Evolutionary conservation across 2,329 filamentous ascomycete genomes (phyloP), one percentile per base, ranked within the genome.

Genomic region (Diaporthe sp.): DNA sequence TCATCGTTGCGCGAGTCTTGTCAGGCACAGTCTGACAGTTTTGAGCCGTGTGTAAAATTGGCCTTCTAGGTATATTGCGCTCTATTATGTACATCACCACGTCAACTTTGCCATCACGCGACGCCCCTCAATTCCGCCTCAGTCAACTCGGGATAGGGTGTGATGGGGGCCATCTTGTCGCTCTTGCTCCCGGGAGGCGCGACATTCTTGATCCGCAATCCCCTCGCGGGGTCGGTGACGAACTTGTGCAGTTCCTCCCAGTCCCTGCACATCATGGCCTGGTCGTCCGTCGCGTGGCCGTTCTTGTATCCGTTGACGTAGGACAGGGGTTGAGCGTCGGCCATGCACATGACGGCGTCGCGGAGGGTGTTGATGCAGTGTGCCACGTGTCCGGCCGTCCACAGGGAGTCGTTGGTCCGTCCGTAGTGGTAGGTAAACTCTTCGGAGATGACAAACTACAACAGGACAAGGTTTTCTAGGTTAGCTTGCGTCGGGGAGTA

Each of bases 291-390:
- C 22, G 62, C 62, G 22, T 68, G 62, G 22, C 62, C 62, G 7
- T 68, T 68, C 13, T 68, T 68, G 15, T 68, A 68, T 6, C 62
- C 62, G 12, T 53, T 37, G 62, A 53, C 22, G 13, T 51, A 68
- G 13, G 44, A 51, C 31, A 68, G 12, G 13, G 62, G 62, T 19
- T 68, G 62, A 19, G 62, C 62, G 44, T 68, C 62, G 3, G 62
- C 62, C 46, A 39, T 68, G 46, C 62, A 68, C 62, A 68, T 68
- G 62, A 68, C 4, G 19, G 44, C 46, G 62, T 68, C 62, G 13
- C 62, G 62, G 2, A 68, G 62, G 6, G 62, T 68, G 46, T 68
- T 68, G 62, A 68, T 68, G 62, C 62, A 68, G 62, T 68, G 62
- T 68, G 62, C 62, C 31, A 68, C 62, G 4, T 68, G 62, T 12